phyloP scores from a whole-genome alignment of 345 rosid species.

The Corymbia maculata region DNA sequence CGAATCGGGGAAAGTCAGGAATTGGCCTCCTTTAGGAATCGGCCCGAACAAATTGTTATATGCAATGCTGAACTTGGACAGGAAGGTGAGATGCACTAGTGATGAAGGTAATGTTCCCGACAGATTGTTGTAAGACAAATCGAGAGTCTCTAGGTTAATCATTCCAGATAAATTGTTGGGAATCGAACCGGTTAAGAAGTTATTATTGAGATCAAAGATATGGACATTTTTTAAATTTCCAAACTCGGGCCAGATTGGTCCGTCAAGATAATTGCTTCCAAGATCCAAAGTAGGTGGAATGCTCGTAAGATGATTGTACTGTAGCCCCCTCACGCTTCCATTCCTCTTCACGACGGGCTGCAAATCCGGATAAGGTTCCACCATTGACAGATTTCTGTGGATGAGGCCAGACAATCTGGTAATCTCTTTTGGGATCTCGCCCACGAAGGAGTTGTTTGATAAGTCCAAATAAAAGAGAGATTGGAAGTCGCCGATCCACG shows the following conservation, averaged over 20 bases:
- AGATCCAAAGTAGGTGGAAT: background rate
- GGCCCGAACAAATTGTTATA: background rate
- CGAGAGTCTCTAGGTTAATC: background rate
- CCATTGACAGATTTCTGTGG: background rate
- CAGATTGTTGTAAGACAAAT: background rate
- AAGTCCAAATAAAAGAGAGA: constrained; percentile 7
- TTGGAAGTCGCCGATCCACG: constrained; percentile 1
- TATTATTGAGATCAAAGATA: background rate
- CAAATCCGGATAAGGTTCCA: background rate
- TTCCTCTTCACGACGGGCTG: background rate
- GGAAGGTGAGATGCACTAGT: background rate
- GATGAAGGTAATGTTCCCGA: background rate
- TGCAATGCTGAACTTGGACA: background rate
- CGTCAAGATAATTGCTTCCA: background rate
- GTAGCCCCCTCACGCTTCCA: background rate
- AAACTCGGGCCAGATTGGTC: background rate
- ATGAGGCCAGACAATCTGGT: background rate
- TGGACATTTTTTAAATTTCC: background rate
- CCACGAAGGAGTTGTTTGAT: background rate
- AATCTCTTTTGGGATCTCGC: background rate
- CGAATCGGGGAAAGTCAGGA: background rate
- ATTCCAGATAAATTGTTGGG: background rate
- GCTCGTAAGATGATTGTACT: background rate
- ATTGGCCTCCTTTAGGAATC: background rate
- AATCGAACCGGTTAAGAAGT: background rate